Evolutionary conservation across 2,329 filamentous ascomycete genomes (phyloP), one percentile per base, ranked within the genome.

Genomic region (Xylariaceae sp.): DNA sequence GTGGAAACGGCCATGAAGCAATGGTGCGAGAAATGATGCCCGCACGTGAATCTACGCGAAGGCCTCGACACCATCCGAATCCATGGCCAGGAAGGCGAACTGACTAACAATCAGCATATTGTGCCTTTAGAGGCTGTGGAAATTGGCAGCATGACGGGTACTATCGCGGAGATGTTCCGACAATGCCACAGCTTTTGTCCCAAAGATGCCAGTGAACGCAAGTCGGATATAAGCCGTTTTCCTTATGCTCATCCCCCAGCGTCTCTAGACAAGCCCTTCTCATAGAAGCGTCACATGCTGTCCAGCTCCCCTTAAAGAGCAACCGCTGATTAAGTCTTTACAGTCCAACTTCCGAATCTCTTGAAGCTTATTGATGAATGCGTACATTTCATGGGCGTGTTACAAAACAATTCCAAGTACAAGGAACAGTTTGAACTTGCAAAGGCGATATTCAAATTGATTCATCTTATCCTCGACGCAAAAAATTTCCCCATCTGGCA

Each of bases 11-110:
- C 59, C 13, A 49, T 39, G 6, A 26, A 55, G 29, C 21, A 54
- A 39, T 67, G 65, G 63, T 15, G 63, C 8, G 22, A 46, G 1
- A 56, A 47, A 32, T 65, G 61, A 59, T 62, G 55, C 40, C 61
- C 63, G 29, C 2, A 39, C 21, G 56, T 60, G 51, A 36, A 56
- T 6, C 46, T 58, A 9, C 8, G 13, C 1, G 41, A 56, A 12
- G 42, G 61, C 10, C 54, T 63, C 16, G 41, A 53, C 16, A 34
- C 18, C 1, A 54, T 59, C 19, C 16, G 45, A 42, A 18, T 47
- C 2, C 41, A 45, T 10, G 37, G 39, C 15, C n/a, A 46, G 7
- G 42, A 52, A 30, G 13, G 43, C 18, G n/a, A 44, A 15, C 21
- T 42, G 12, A 36, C 13, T 1, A 32, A 6, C 36, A 49, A 50